Conservation (phyloP, 306 rosid genomes). For the Trifolium repens region DNA sequence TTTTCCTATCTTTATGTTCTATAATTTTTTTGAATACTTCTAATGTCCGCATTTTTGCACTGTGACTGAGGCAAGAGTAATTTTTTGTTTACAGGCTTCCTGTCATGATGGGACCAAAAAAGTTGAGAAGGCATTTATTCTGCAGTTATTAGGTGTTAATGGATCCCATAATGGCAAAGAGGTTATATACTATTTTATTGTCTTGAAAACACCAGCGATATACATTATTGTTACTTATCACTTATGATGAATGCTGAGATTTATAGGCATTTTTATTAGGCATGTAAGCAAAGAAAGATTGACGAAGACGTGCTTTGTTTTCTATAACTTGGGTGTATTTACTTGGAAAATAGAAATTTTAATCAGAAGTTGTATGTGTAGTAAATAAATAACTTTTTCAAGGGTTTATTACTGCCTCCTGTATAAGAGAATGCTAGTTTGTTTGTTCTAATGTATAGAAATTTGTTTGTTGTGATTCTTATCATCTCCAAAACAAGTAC, state of each 20-base stretch:
- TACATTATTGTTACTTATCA: conserved; percentile 19
- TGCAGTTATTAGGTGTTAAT: conserved; percentile 72
- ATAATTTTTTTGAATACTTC: neutral
- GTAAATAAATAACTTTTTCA: conserved; percentile 18
- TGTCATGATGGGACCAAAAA: conserved; percentile 74
- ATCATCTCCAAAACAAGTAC: neutral
- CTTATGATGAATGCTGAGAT: neutral
- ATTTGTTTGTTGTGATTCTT: conserved; percentile 27
- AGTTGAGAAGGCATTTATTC: conserved; percentile 83
- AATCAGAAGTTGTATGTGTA: conserved; percentile 5
- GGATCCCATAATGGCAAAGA: conserved; percentile 65
- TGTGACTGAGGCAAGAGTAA: conserved; percentile 35
- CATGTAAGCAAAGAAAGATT: neutral
- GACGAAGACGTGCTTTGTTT: conserved; percentile 20
- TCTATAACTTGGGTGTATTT: conserved; percentile 25
- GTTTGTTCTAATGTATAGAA: neutral
- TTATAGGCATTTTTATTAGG: conserved; percentile 17
- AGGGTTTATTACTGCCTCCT: conserved; percentile 24
- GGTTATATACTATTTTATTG: conserved; percentile 56
- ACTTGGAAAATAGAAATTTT: conserved; percentile 15
- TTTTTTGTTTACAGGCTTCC: conserved; percentile 63
- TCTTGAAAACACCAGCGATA: conserved; percentile 11
- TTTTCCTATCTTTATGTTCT: neutral
- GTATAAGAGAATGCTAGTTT: conserved; percentile 8
- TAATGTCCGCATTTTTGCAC: conserved; percentile 11